Conservation (phyloP, 495 filamentous ascomycete genomes). For the Penicillium angulare region DNA sequence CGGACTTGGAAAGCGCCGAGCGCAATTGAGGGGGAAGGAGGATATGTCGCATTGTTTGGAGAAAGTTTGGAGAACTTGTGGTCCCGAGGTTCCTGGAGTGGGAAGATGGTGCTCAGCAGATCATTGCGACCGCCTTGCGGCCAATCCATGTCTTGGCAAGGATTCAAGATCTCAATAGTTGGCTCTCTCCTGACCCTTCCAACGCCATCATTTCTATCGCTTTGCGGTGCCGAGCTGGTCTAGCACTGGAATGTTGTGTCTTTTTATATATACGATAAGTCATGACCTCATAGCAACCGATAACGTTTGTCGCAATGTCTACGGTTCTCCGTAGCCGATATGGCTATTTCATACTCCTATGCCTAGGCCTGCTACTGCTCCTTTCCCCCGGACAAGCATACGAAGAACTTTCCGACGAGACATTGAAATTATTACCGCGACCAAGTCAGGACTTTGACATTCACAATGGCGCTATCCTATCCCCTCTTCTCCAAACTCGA, state of each 20-base stretch:
- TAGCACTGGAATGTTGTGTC: slow-evolving; percentile 1
- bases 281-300: slow-evolving; percentile 15
- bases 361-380: slow-evolving; percentile 26
- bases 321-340: slow-evolving; percentile 26
- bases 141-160: slow-evolving; percentile 15
- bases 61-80: not conserved
- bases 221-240: slow-evolving; percentile 7
- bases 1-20: slow-evolving; percentile 20
- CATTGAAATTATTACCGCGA: slow-evolving; percentile 63
- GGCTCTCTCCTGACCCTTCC: not conserved
- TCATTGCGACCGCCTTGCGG: slow-evolving; percentile 20
- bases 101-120: slow-evolving; percentile 4
- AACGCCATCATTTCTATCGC: not conserved
- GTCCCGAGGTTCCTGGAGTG: slow-evolving; percentile 3
- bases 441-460: slow-evolving; percentile 80
- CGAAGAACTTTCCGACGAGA: slow-evolving; percentile 68
- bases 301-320: slow-evolving; percentile 28
- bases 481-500: slow-evolving; percentile 86
- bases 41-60: slow-evolving; percentile 29
- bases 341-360: slow-evolving; percentile 29
- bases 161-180: no score
- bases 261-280: not conserved
- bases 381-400: slow-evolving; percentile 54
- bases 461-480: slow-evolving; percentile 66
- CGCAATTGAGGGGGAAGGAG: slow-evolving; percentile 38